Evolutionary conservation across 129 eudicot genomes (phyloP), one percentile per base, ranked within the genome.

Genomic region (Tanacetum coccineum): DNA sequence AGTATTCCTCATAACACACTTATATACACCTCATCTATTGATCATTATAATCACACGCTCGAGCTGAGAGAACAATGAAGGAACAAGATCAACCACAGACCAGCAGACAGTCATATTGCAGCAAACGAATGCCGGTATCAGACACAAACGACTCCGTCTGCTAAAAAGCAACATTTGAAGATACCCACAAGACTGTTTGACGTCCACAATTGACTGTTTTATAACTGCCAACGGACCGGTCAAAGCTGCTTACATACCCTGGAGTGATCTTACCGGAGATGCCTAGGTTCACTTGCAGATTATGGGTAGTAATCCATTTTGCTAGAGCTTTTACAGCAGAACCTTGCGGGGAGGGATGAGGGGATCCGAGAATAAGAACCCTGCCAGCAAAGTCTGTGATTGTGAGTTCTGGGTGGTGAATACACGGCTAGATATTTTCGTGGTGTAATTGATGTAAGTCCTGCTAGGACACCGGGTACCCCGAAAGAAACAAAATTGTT

Each of bases 11-110:
- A 4, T 11, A 36, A 19, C n/a, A 65, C 59, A 74, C 47, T 30
- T 67, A 47, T 59, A 74, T 68, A 75, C 70, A 68, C 63, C 74
- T 32, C 48, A 58, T 32, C 9, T 13, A 59, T 19, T 47, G 10
- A 67, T 21, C 11, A 21, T n/a, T 46, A 60, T 13, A n/a, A 74
- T 80, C 86, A 94, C 81, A 89, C 78, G 59, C 73, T 70, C n/a
- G 17, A 94, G 70, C 46, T 77, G 77, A 67, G 85, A 79, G 60
- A 89, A 94, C 49, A 87, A 59, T 19, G 96, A 86, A 20, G 97
- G 99, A 79, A 89, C 97, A 58, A 94, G 99, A 78, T 94, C 99
- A 46, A 94, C 99, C 36, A 89, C 95, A 28, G 99, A 87, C 96
- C 96, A 9, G 99, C 97, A 94, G 96, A 65, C 99, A 93, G 52